Base-by-base conservation (phyloP, 441 rosid genomes). In the Mallotus japonicus region DNA sequence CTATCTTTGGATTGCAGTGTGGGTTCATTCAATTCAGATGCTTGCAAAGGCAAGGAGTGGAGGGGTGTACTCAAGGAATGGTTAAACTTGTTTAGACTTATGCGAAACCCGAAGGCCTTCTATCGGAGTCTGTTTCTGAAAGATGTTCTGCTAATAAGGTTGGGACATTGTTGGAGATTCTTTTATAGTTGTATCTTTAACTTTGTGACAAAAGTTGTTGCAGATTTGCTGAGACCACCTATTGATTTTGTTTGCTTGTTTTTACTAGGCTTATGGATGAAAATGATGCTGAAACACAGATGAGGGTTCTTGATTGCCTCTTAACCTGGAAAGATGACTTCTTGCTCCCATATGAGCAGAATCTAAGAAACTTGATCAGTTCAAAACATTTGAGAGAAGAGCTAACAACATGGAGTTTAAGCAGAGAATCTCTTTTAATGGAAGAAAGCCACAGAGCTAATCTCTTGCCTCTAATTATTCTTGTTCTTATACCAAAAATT, bases 361-460 rank as follows among this genome's bases (percentile, higher is more conserved):
- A 87, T 84, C 81, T 96, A 69, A 89, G 87, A 82, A 96, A 91
- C 76, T 85, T 96, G 84, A 92, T 93, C 76, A 80, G 80, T 82
- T 81, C 97, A 58, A 85, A 90, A 78, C 77, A 74, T 78, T 65
- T 96, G 81, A 85, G 97, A 78, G 98, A 93, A 82, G 98, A 91
- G 82, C 80, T 96, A 68, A 85, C 97, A 24, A 96, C 90, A 47
- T 96, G 98, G 98, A 90, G 89, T 87, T 81, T 92, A 80, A 87
- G 93, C 56, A 77, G 78, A 80, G 95, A 90, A 74, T 86, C 89
- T 11, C 47, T 62, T 77, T 76, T 73, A 67, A 84, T 93, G 70
- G 90, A 87, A 74, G 90, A 86, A 65, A 80, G 82, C 68, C 96
- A 96, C 80, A 87, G 92, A 76, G 79, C 83, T 72, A 77, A 75